Evolutionary conservation across 1,284 basidiomycete species (phyloP).

Genomic region (Trametes versicolor): DNA sequence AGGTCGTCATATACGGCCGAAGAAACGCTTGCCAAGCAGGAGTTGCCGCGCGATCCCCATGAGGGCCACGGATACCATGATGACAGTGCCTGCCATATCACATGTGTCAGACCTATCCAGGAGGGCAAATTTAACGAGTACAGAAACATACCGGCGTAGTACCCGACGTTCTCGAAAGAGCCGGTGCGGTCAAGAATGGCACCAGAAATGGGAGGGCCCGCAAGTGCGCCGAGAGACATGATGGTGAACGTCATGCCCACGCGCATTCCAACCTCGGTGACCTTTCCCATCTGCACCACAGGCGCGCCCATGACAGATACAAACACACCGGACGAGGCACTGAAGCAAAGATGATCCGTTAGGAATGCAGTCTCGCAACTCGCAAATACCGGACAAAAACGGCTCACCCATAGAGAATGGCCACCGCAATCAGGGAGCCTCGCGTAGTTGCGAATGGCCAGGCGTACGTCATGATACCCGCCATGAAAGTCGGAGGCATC

Average conservation of each 20-base stretch:
- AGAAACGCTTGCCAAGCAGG: not conserved
- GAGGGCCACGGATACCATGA: constrained; percentile 24
- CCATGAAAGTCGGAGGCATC: constrained; percentile 58
- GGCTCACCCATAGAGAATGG: constrained; percentile 60
- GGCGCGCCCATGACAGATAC: constrained; percentile 65
- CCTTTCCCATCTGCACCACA: constrained; percentile 63
- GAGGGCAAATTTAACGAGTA: too few species aligned
- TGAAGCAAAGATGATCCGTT: too few species aligned
- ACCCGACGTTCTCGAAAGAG: constrained; percentile 59
- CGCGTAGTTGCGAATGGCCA: constrained; percentile 63
- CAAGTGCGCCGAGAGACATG: constrained; percentile 53
- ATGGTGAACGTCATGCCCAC: constrained; percentile 63
- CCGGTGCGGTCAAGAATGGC: constrained; percentile 55
- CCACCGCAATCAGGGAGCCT: constrained; percentile 54
- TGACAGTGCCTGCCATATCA: constrained; percentile 15
- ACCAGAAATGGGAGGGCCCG: constrained; percentile 64
- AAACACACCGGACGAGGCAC: constrained; percentile 64
- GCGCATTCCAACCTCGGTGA: constrained; percentile 64
- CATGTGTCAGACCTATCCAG: too few species aligned
- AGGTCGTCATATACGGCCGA: not conserved
- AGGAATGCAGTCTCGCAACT: too few species aligned
- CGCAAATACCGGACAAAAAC: not conserved
- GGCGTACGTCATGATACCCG: constrained; percentile 61
- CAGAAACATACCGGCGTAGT: constrained; percentile 60
- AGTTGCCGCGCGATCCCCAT: constrained; percentile 20